phyloP scores from a whole-genome alignment of 169 alveolate genomes.

The Plasmodium berghei region DNA sequence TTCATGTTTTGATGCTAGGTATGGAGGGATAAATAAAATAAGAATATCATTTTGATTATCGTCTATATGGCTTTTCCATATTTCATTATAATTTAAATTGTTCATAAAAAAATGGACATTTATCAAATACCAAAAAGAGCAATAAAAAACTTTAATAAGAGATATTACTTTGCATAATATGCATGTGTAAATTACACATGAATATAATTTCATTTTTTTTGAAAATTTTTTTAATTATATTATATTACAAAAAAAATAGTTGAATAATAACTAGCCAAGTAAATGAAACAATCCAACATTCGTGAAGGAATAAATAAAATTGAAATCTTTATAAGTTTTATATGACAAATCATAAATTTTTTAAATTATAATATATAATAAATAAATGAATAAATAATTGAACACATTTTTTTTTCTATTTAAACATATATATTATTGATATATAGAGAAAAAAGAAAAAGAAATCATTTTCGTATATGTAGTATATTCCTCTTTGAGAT shows the following conservation, averaged over 20 bases:
- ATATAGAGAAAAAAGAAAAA: too few relatives aligned
- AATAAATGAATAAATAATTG: too few relatives aligned
- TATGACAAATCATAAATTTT: too few relatives aligned
- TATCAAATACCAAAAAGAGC: conserved; percentile 25
- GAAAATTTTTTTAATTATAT: conserved; percentile 1
- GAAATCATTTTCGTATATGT: too few relatives aligned
- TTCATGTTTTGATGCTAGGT: too few relatives aligned
- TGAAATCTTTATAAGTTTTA: neutral
- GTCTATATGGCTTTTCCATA: neutral
- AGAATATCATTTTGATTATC: neutral
- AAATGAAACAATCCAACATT: neutral
- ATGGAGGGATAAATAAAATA: neutral
- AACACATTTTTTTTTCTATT: too few relatives aligned
- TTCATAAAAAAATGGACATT: neutral
- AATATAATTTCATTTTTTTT: conserved; percentile 59
- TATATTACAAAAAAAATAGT: too few relatives aligned
- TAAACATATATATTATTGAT: too few relatives aligned
- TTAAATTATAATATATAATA: too few relatives aligned
- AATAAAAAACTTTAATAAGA: conserved; percentile 12
- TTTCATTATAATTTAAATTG: neutral
- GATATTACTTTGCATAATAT: conserved; percentile 17
- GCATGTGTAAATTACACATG: conserved; percentile 14
- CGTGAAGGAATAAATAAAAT: neutral
- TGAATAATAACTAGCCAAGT: too few relatives aligned
- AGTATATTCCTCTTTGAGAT: too few relatives aligned